Percentiles rank a stretch among this genome's conserved stretches.
Conservation (phyloP, 768 basidiomycete species). For the Xerocomellus dryophilus region DNA sequence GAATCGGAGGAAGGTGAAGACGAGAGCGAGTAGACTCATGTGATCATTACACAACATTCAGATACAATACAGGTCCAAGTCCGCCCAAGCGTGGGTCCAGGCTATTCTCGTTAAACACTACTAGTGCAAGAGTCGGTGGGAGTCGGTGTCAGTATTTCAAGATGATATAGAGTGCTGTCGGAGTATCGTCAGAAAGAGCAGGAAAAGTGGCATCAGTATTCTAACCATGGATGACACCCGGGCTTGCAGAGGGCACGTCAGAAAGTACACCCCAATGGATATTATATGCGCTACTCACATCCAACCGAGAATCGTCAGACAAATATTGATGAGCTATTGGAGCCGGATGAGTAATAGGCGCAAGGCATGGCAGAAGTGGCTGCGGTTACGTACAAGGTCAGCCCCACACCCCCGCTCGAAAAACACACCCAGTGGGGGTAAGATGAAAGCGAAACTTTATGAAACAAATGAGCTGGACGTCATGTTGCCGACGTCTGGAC, state of each 20-base stretch:
- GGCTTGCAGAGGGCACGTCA: conserved; percentile 40
- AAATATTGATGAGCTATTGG: conserved; percentile 62
- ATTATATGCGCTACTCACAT: conserved; percentile 47
- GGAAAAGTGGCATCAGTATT: neutral
- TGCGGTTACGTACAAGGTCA: conserved; percentile 56
- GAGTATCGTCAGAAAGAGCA: conserved; percentile 10
- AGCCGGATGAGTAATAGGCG: neutral
- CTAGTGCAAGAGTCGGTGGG: neutral
- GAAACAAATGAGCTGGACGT: conserved; percentile 14
- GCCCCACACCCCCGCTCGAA: conserved; percentile 80
- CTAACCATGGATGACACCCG: conserved; percentile 72
- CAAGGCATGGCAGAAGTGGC: neutral
- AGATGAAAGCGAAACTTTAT: conserved; percentile 59
- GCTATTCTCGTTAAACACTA: neutral
- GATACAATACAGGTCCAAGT: conserved; percentile 4
- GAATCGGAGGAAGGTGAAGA: neutral
- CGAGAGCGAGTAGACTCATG: conserved; percentile 11
- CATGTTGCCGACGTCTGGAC: neutral
- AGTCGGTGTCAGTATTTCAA: conserved; percentile 54
- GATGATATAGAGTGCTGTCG: conserved; percentile 74
- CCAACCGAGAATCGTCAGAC: conserved; percentile 75
- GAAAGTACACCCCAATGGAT: neutral
- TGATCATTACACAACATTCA: conserved; percentile 6
- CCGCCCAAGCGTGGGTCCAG: neutral
- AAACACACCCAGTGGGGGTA: conserved; percentile 87